phyloP scores from a whole-genome alignment of 148 eudicot species.

The Linanthus parryae region DNA sequence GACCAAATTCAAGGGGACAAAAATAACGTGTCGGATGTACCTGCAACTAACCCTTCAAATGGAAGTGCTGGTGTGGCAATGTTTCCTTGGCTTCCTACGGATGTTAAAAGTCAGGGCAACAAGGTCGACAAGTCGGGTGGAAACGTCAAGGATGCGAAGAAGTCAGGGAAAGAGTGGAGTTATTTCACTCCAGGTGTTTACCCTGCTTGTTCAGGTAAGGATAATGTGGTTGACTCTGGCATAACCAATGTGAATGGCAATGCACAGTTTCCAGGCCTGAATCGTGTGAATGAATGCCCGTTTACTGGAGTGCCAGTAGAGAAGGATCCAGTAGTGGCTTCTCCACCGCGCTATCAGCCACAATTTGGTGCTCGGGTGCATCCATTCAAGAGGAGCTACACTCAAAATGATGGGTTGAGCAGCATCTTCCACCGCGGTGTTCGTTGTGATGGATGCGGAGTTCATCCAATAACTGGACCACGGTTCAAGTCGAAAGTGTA shows the following conservation, averaged over 20 bases:
- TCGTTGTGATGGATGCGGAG: slow-evolving; percentile 89
- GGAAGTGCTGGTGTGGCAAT: neutral
- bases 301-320: slow-evolving; percentile 25
- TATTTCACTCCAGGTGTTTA: neutral
- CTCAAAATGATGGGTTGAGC: slow-evolving; percentile 19
- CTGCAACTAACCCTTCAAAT: slow-evolving; percentile 11
- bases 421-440: slow-evolving; percentile 66
- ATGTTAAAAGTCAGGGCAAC: neutral
- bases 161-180: slow-evolving; percentile 1
- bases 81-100: neutral
- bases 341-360: no score
- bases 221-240: neutral
- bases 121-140: slow-evolving; percentile 2
- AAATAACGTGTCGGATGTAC: neutral
- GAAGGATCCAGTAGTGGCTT: slow-evolving; percentile 13
- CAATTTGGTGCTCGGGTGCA: slow-evolving; percentile 11
- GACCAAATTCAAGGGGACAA: neutral
- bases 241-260: neutral
- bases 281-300: slow-evolving; percentile 25
- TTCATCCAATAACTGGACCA: slow-evolving; percentile 73
- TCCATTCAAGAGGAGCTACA: slow-evolving; percentile 19
- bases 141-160: neutral
- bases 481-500: slow-evolving; percentile 91
- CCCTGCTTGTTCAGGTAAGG: neutral
- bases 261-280: neutral